Percentiles rank a stretch among this genome's conserved stretches.
Conservation (phyloP, 2,329 filamentous ascomycete genomes). For the Diaporthe sp. region DNA sequence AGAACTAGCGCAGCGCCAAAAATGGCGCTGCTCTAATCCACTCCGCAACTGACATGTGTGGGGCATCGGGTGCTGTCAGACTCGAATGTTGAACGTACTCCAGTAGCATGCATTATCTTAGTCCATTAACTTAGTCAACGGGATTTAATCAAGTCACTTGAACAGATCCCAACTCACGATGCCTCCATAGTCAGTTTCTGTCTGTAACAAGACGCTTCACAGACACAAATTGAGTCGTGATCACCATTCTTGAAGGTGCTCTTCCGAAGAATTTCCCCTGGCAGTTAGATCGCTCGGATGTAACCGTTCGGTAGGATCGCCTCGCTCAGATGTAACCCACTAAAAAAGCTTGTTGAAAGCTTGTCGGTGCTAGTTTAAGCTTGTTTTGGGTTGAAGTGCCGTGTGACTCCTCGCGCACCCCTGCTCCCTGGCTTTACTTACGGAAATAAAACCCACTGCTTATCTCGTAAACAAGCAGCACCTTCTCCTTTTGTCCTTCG, state of each 20-base stretch:
- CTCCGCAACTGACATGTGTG: background rate
- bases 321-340: constrained; percentile 3
- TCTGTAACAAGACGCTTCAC: background rate
- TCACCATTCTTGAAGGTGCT: background rate
- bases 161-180: background rate
- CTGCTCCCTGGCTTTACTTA: background rate
- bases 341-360: constrained; percentile 23
- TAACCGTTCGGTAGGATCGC: constrained; percentile 7
- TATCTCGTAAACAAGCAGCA: background rate
- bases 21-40: background rate
- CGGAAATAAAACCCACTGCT: background rate
- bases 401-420: background rate
- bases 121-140: background rate
- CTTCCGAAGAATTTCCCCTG: background rate
- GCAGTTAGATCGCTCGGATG: background rate
- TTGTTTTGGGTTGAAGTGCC: constrained; percentile 20
- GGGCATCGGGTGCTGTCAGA: background rate
- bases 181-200: background rate
- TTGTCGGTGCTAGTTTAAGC: constrained; percentile 16
- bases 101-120: background rate
- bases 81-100: too few relatives aligned
- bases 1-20: background rate
- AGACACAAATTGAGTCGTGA: background rate
- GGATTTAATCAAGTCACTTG: too few relatives aligned
- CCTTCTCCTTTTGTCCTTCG: constrained; percentile 19